These are phyloP conservation scores for Hypoxylon sp. DNA, from an alignment of 2,329 filamentous ascomycete species.

Conservation along the genomic window DNA sequence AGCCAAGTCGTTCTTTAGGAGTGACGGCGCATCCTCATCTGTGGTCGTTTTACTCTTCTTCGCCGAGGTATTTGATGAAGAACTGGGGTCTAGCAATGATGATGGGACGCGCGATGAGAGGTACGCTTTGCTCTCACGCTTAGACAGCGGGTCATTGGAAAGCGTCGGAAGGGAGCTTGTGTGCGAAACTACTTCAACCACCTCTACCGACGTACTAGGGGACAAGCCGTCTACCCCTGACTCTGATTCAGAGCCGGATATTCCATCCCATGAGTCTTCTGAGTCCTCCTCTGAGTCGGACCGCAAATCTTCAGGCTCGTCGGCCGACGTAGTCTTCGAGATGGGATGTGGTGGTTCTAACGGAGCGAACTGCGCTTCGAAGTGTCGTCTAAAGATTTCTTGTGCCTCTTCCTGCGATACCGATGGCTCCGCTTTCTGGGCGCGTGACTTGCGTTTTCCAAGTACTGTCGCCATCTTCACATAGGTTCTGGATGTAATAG, in stretches of 20 bases:
- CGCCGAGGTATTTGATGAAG: constrained; percentile 48
- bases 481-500: neutral
- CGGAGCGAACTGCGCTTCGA: constrained; percentile 89
- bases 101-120: constrained; percentile 67
- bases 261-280: constrained; percentile 70
- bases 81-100: constrained; percentile 41
- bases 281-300: constrained; percentile 46
- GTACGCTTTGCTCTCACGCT: constrained; percentile 82
- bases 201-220: constrained; percentile 43
- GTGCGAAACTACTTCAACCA: constrained; percentile 75
- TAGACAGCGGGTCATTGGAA: constrained; percentile 66
- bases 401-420: constrained; percentile 70
- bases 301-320: constrained; percentile 56
- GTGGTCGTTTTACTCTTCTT: constrained; percentile 52
- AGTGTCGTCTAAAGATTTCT: constrained; percentile 84
- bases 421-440: constrained; percentile 48
- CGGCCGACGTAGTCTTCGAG: constrained; percentile 44
- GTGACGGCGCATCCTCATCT: constrained; percentile 73
- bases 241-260: constrained; percentile 68
- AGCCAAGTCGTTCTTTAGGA: constrained; percentile 92
- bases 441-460: constrained; percentile 65
- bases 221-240: constrained; percentile 47
- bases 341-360: constrained; percentile 58
- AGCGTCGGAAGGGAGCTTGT: constrained; percentile 58
- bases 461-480: constrained; percentile 60